Percentiles rank a stretch among this genome's conserved stretches.
Conservation (phyloP, 768 basidiomycete genomes). For the Trametes cingulata region DNA sequence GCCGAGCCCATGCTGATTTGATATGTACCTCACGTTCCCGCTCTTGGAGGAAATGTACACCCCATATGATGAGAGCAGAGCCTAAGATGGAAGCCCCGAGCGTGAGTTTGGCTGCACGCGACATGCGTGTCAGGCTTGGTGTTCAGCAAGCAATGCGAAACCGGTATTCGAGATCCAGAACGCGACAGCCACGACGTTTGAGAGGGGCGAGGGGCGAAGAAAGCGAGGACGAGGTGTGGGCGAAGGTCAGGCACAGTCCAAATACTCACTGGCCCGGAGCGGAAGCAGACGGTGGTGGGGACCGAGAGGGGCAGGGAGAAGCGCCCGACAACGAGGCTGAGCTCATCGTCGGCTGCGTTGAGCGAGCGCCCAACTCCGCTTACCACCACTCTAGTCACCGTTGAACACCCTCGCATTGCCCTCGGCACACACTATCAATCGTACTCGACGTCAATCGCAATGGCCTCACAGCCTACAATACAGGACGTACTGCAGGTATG, state of each 20-base stretch:
- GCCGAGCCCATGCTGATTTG: not conserved
- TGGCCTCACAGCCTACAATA: constrained; percentile 18
- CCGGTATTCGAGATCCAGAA: too few relatives aligned
- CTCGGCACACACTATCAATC: not conserved
- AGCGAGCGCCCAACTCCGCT: not conserved
- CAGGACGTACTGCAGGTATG: constrained; percentile 23
- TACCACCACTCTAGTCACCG: not conserved
- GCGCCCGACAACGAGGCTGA: not conserved
- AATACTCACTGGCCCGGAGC: not conserved
- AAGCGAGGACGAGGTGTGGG: too few relatives aligned
- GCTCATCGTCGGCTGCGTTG: constrained; percentile 4
- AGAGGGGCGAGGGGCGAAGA: too few relatives aligned
- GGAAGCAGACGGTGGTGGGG: not conserved
- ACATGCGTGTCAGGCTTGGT: constrained; percentile 42
- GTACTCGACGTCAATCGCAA: not conserved
- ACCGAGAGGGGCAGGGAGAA: not conserved
- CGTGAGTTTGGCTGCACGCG: constrained; percentile 71
- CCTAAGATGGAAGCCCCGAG: constrained; percentile 64
- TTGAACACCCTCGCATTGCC: not conserved
- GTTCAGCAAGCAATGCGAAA: not conserved
- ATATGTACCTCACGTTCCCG: constrained; percentile 76
- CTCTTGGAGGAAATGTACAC: constrained; percentile 84
- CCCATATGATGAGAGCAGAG: constrained; percentile 77
- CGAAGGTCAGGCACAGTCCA: too few relatives aligned
- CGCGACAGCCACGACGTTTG: too few relatives aligned